A percentile compares a stretch with the other conserved stretches of the same genome.
These are phyloP conservation scores for Aspergillus sp. DNA, from an alignment of 2,329 filamentous ascomycete species.

Conservation along the genomic window DNA sequence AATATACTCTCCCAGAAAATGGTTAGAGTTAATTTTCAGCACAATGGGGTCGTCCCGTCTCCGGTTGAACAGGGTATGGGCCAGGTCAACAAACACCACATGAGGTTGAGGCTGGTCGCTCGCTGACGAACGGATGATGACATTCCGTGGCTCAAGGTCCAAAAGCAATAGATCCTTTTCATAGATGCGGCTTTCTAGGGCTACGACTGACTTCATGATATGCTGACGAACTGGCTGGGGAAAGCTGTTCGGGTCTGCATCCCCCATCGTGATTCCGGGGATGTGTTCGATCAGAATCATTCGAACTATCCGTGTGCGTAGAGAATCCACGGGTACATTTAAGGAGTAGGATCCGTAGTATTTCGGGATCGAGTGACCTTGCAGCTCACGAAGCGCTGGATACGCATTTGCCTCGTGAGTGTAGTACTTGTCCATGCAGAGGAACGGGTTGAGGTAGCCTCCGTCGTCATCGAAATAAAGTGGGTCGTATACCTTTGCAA, in stretches of 20 bases:
- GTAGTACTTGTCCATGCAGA: constrained; percentile 23
- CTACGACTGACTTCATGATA: constrained; percentile 21
- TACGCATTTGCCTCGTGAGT: constrained; percentile 23
- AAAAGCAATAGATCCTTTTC: constrained; percentile 12
- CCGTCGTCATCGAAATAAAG: constrained; percentile 23
- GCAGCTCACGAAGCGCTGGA: constrained; percentile 14
- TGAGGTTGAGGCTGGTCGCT: not conserved
- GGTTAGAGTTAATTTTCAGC: not conserved
- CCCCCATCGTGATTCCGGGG: constrained; percentile 15
- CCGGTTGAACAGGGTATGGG: constrained; percentile 15
- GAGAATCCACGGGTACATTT: too few relatives aligned
- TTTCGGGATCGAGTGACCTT: constrained; percentile 19
- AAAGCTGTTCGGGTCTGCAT: constrained; percentile 11
- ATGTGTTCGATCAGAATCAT: constrained; percentile 25
- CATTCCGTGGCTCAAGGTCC: constrained; percentile 18
- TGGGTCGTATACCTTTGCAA: constrained; percentile 26
- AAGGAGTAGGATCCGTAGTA: constrained; percentile 27
- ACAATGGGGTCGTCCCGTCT: constrained; percentile 10
- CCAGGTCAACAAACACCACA: constrained; percentile 20
- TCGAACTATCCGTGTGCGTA: constrained; percentile 5
- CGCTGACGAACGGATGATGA: constrained; percentile 10
- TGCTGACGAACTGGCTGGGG: constrained; percentile 12
- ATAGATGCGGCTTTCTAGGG: constrained; percentile 20
- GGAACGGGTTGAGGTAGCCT: constrained; percentile 22
- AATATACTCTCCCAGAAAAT: constrained; percentile 17